Base-by-base conservation (phyloP, 257 asterid species). In the Anisodus acutangulus region DNA sequence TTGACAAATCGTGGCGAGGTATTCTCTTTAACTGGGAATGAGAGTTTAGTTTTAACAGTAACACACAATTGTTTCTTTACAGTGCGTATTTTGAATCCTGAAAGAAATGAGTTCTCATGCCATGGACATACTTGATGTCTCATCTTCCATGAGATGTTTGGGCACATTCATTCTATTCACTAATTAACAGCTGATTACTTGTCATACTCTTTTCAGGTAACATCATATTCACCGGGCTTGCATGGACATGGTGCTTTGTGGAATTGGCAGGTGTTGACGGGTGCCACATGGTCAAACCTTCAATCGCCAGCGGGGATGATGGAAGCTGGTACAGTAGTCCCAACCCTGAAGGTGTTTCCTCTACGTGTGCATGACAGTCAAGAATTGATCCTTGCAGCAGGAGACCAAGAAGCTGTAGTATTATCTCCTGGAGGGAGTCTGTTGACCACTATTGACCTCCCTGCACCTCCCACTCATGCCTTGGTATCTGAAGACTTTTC, bases 1-100 rank as follows among this genome's bases (percentile, higher is more conserved):
- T 90, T 97, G 70, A 97, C 98, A 87, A 97, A 95, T 81, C 89
- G 98, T 69, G 99, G 99, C 88, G 99, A 93, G 99, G 99, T 94
- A 92, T 86, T 86, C 41, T 83, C 16, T 82, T 31, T 12, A 11
- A 81, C 41, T 45, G 67, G 11, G 4, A 78, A 68, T 63, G 45
- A 51, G 41, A 63, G 59, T 3, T 22, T 11, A 58, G 35, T 69
- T 60, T 26, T 82, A 79, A 81, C 41, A 66, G 53, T 16, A 35
- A 10, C 35, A 4, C n/a, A 15, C 58, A 79, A 47, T 64, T 76
- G 63, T 15, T 49, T 9, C 17, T 71, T 76, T 26, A 78, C 17
- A 16, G 17, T 2, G 84, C 51, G 63, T 82, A 35, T 79, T 47
- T 66, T 3, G 19, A 35, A 71, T 67, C 54, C 31, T 17, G n/a